Evolutionary conservation across 768 basidiomycete genomes (phyloP), one percentile per base, ranked within the genome.

Genomic region (Termitomyces titanicus): DNA sequence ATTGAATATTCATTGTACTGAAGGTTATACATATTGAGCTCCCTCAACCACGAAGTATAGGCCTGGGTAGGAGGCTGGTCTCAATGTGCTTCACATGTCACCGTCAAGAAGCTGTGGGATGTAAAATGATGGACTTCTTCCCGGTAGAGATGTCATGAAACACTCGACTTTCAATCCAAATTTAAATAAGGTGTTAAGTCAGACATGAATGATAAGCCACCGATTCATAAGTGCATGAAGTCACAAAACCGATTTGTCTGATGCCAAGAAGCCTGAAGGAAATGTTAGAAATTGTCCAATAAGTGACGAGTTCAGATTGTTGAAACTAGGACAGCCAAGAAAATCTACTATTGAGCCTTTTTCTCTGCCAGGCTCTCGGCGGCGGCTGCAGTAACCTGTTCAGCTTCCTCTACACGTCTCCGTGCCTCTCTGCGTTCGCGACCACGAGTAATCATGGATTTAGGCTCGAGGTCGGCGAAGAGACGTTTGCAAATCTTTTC

Each of bases 381-480:
- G 6, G 42, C 13, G 53, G 55, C 62, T 10, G 58, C 52, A 44
- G 53, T 39, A 17, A 44, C 40, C 47, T 43, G 40, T 2, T 45
- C 17, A 56, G 55, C 62, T 57, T 68, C 57, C 64, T 71, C 70
- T 79, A 76, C 65, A 73, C 74, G 49, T 63, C 71, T 47, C 82
- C 73, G 53, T 86, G 73, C 65, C 71, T 73, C 70, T 92, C 91
- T 57, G 90, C 94, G 78, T 64, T 94, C 92, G 42, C 89, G 75
- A 3, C 94, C 94, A 5, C 86, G 80, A 0, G 90, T 93, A 47
- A 98, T 78, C 79, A 98, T 84, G 42, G 78, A 71, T 66, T 88
- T 91, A 2, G 94, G 94, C 65, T 92, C 88, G 18, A 96, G 75
- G 62, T 92, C 85, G 11, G 94, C 94, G 69, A 98, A 96, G 27